A percentile compares a stretch with the other conserved stretches of the same genome.
Conservation (phyloP, 176 grass and related monocot species). For the Ensete ventricosum region DNA sequence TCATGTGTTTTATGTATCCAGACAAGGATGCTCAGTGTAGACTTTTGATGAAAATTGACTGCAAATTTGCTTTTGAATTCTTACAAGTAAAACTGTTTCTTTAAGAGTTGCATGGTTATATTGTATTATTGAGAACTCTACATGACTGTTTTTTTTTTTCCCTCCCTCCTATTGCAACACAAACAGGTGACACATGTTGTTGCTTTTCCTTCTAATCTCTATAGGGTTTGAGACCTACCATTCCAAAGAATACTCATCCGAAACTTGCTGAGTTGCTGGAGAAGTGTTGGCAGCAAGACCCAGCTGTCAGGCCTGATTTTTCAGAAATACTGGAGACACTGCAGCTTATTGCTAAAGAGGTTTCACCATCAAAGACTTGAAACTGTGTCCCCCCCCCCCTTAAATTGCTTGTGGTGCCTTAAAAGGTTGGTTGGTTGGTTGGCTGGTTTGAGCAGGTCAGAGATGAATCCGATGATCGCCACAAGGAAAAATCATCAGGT, state of each 20-base stretch:
- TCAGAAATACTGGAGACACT: slow-evolving; percentile 53
- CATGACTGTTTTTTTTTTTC: no score
- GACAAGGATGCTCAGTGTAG: no score
- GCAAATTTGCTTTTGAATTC: no score
- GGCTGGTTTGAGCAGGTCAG: slow-evolving; percentile 31
- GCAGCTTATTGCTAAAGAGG: slow-evolving; percentile 60
- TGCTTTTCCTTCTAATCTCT: slow-evolving; percentile 3
- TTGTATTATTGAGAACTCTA: no score
- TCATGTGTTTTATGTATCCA: no score
- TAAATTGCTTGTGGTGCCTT: not conserved
- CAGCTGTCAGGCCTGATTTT: slow-evolving; percentile 51
- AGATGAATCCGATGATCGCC: slow-evolving; percentile 20
- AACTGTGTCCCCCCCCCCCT: not conserved
- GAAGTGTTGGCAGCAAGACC: slow-evolving; percentile 67
- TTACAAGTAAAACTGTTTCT: no score
- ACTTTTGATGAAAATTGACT: no score
- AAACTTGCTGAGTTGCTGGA: slow-evolving; percentile 51
- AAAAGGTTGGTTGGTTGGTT: not conserved
- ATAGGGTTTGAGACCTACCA: slow-evolving; percentile 57
- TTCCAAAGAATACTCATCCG: slow-evolving; percentile 55
- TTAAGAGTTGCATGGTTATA: no score
- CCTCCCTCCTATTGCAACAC: no score
- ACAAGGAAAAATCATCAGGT: slow-evolving; percentile 24
- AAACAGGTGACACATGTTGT: not conserved
- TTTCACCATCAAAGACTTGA: slow-evolving; percentile 9